A percentile compares a stretch with the other conserved stretches of the same genome.
Conservation (phyloP, 148 eudicot species). For the Oxyria digyna region DNA sequence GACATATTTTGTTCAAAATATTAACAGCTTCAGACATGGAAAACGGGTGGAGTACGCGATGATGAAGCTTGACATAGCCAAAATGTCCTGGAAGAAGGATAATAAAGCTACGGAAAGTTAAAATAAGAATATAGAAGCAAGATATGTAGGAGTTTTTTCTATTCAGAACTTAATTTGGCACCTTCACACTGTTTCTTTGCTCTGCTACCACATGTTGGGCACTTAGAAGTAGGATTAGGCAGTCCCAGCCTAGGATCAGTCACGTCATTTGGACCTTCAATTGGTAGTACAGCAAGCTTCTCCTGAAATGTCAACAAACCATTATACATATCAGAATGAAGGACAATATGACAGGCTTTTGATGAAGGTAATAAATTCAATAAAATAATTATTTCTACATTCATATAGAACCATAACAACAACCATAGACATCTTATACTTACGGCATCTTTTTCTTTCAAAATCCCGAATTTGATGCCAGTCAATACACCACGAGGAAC, state of each 20-base stretch:
- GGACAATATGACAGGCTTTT: no score
- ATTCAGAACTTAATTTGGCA: slow-evolving; percentile 10
- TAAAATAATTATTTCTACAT: not conserved
- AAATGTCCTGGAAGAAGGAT: slow-evolving; percentile 58
- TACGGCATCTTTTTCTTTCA: slow-evolving; percentile 68
- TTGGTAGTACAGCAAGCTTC: slow-evolving; percentile 42
- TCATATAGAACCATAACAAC: not conserved
- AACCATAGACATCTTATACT: slow-evolving; percentile 15
- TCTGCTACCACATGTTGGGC: slow-evolving; percentile 73
- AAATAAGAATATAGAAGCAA: not conserved
- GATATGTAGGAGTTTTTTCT: not conserved
- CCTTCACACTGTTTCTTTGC: slow-evolving; percentile 68
- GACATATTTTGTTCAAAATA: slow-evolving; percentile 75
- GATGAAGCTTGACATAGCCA: slow-evolving; percentile 61
- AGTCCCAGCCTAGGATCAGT: slow-evolving; percentile 76
- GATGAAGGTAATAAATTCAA: not conserved
- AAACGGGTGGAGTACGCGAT: slow-evolving; percentile 67
- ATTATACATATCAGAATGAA: not conserved
- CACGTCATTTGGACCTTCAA: slow-evolving; percentile 52
- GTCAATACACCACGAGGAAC: slow-evolving; percentile 44
- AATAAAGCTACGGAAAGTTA: not conserved
- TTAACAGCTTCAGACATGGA: slow-evolving; percentile 70
- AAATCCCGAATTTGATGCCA: slow-evolving; percentile 41
- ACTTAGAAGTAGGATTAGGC: slow-evolving; percentile 58
- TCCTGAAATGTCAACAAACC: slow-evolving; percentile 34